phyloP scores from a whole-genome alignment of 805 yeast genomes.

The Candida anglica region DNA sequence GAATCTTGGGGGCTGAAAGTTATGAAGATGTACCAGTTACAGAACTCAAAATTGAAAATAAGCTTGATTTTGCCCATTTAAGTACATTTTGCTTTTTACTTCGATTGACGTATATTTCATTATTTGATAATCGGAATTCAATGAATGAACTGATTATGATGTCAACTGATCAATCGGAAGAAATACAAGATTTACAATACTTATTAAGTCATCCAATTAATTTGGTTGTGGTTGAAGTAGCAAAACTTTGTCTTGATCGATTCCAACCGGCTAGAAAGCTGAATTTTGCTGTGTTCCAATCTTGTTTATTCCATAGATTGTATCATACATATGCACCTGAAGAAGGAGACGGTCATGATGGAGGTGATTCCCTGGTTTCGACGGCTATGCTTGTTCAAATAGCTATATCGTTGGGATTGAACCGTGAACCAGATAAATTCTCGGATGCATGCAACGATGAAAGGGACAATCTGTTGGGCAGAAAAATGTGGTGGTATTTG shows the following conservation, averaged over 20 bases:
- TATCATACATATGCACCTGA: constrained; percentile 43
- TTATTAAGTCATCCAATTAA: constrained; percentile 16
- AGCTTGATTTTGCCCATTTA: constrained; percentile 19
- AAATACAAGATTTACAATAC: constrained; percentile 13
- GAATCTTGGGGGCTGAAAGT: constrained; percentile 16
- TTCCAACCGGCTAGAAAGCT: constrained; percentile 25
- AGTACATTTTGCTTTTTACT: constrained; percentile 22
- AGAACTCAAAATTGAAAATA: constrained; percentile 14
- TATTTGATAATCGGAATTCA: constrained; percentile 19
- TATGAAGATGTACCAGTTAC: constrained; percentile 14
- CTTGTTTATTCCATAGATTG: constrained; percentile 44
- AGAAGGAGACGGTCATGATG: constrained; percentile 50
- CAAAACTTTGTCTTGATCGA: constrained; percentile 20
- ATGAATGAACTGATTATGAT: constrained; percentile 17
- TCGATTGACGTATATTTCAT: constrained; percentile 21
- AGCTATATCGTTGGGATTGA: constrained; percentile 59
- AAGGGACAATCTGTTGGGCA: constrained; percentile 14
- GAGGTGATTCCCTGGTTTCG: constrained; percentile 51
- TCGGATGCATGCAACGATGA: constrained; percentile 12
- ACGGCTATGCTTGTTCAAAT: constrained; percentile 53
- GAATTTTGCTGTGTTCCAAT: constrained; percentile 48
- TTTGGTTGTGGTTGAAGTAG: constrained; percentile 17
- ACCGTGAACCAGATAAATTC: constrained; percentile 57
- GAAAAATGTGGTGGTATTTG: constrained; percentile 22
- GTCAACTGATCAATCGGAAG: constrained; percentile 10